Conservation (phyloP, 306 rosid genomes). For the Quercus agrifolia region DNA sequence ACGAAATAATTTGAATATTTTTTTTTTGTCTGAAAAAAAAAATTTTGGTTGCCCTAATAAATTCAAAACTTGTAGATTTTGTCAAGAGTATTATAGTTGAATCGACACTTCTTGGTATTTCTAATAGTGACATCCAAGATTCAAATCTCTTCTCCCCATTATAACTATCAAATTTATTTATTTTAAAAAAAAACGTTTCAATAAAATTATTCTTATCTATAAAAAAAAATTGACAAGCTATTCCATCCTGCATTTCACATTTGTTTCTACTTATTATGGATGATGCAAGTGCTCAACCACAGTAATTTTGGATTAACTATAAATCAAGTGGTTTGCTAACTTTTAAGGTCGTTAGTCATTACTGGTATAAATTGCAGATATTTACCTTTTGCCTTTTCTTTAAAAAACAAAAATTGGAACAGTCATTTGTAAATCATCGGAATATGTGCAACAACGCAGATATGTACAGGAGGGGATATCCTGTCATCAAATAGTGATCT, state of each 20-base stretch:
- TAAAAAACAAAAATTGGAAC: too few species aligned
- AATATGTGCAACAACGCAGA: background rate
- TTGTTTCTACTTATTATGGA: background rate
- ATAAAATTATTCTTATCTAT: too few species aligned
- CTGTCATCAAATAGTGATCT: background rate
- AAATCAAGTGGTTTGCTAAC: background rate
- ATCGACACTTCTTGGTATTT: too few species aligned
- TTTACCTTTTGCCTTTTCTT: background rate
- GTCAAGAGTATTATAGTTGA: too few species aligned
- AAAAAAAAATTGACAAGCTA: background rate
- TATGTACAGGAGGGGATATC: background rate
- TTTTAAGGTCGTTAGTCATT: background rate
- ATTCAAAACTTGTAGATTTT: too few species aligned
- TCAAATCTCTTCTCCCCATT: too few species aligned
- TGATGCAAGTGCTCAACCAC: background rate
- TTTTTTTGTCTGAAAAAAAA: too few species aligned
- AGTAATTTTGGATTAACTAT: background rate
- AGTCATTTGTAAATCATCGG: background rate
- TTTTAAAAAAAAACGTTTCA: too few species aligned
- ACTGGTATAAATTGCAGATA: background rate
- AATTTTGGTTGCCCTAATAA: too few species aligned
- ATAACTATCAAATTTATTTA: too few species aligned
- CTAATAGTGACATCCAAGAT: too few species aligned
- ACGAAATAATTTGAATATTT: too few species aligned
- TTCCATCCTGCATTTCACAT: background rate